phyloP scores from a whole-genome alignment of 495 filamentous ascomycete genomes.

The Aspergillus taichungensis region DNA sequence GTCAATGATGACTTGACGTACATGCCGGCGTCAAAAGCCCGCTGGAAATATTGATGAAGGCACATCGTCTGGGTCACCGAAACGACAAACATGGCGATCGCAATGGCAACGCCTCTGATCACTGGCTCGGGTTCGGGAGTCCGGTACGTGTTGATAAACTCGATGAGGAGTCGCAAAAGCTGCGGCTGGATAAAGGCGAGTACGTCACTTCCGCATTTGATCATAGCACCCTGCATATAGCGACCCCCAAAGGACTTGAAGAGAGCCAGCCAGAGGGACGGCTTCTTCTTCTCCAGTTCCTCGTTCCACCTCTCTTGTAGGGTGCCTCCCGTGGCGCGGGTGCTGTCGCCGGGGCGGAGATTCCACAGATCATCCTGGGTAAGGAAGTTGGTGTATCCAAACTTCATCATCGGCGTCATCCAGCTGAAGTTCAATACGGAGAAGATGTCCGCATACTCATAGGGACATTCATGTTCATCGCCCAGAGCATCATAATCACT shows the following conservation, averaged over 20 bases:
- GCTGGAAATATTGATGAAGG: constrained; percentile 93
- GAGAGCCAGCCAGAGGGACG: constrained; percentile 87
- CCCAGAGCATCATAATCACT: constrained; percentile 75
- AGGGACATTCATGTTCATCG: constrained; percentile 88
- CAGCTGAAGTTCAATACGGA: constrained; percentile 91
- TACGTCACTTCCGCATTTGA: constrained; percentile 78
- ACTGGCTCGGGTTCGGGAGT: constrained; percentile 61
- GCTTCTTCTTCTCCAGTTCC: constrained; percentile 65
- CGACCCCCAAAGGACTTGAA: constrained; percentile 78
- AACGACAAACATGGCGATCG: constrained; percentile 83
- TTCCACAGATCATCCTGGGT: constrained; percentile 98
- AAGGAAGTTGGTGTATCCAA: constrained; percentile 83
- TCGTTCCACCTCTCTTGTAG: constrained; percentile 71
- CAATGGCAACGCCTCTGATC: constrained; percentile 77
- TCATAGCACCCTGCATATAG: constrained; percentile 67
- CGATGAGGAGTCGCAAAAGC: constrained; percentile 73
- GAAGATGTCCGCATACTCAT: constrained; percentile 91
- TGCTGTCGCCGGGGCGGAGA: constrained; percentile 71
- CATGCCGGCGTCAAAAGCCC: constrained; percentile 93
- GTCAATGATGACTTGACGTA: constrained; percentile 84
- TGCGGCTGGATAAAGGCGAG: constrained; percentile 89
- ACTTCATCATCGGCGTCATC: constrained; percentile 98
- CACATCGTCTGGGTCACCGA: constrained; percentile 73
- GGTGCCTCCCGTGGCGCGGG: constrained; percentile 52
- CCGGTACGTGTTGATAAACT: constrained; percentile 75